These are phyloP conservation scores for Boletus mariae DNA, from an alignment of 1,284 basidiomycete genomes.

Conservation along the genomic window DNA sequence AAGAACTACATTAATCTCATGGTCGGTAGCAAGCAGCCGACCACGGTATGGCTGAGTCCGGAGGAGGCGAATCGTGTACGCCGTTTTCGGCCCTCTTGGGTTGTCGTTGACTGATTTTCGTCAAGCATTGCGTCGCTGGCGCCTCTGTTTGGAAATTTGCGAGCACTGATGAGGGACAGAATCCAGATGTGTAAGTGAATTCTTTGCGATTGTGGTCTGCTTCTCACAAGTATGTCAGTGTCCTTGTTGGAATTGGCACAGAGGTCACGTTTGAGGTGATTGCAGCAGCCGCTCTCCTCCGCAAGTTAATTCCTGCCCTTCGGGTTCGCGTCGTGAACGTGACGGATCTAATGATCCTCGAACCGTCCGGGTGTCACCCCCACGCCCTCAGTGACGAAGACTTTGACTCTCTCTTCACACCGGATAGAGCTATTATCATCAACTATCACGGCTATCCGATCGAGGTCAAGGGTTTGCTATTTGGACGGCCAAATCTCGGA, in stretches of 20 bases:
- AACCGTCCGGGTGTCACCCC: slow-evolving; percentile 64
- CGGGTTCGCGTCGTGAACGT: slow-evolving; percentile 81
- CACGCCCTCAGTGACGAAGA: slow-evolving; percentile 66
- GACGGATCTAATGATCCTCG: slow-evolving; percentile 79
- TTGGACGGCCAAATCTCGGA: slow-evolving; percentile 48
- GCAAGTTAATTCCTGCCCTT: slow-evolving; percentile 56
- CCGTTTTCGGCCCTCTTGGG: background rate
- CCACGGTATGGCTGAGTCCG: slow-evolving; percentile 63
- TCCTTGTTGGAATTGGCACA: slow-evolving; percentile 72
- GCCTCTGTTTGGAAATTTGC: slow-evolving; percentile 75
- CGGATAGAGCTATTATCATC: slow-evolving; percentile 67
- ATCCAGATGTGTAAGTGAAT: slow-evolving; percentile 59
- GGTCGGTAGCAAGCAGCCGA: slow-evolving; percentile 82
- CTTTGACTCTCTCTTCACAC: slow-evolving; percentile 71
- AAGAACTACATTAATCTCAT: slow-evolving; percentile 86
- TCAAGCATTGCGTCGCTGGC: slow-evolving; percentile 70
- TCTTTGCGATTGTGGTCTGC: background rate
- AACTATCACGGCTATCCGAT: slow-evolving; percentile 85
- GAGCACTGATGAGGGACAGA: slow-evolving; percentile 59
- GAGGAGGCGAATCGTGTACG: slow-evolving; percentile 60
- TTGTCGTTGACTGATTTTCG: slow-evolving; percentile 1
- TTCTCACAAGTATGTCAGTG: slow-evolving; percentile 35
- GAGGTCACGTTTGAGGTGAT: slow-evolving; percentile 77
- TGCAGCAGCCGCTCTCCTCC: slow-evolving; percentile 72
- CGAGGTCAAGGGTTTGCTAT: slow-evolving; percentile 62